Evolutionary conservation across 257 asterid genomes (phyloP).

Genomic region (Datura wrightii): DNA sequence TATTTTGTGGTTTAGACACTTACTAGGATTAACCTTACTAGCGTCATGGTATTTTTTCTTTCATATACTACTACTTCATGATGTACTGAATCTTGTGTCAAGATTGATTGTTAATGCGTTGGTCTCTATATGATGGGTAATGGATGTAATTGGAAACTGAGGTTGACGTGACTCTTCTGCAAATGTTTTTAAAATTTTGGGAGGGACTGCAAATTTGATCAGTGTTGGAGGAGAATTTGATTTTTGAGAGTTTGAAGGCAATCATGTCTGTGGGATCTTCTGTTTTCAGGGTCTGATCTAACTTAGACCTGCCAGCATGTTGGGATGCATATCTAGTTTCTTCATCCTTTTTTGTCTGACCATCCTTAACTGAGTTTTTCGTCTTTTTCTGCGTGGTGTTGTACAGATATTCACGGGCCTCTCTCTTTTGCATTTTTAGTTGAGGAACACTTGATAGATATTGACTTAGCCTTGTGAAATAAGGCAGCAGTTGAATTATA

Average conservation of each 20-base stretch:
- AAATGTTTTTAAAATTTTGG: background rate
- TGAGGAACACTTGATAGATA: background rate
- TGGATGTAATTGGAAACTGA: background rate
- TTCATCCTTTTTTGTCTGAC: background rate
- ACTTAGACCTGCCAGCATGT: constrained; percentile 8
- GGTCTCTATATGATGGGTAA: background rate
- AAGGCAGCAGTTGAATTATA: background rate
- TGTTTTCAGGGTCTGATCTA: background rate
- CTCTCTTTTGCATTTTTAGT: background rate
- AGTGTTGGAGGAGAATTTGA: background rate
- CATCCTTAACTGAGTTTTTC: background rate
- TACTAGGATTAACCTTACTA: background rate
- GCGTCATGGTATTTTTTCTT: background rate
- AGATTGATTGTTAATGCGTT: background rate
- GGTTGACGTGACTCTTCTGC: background rate
- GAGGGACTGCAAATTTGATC: background rate
- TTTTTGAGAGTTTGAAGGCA: background rate
- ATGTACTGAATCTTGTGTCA: background rate
- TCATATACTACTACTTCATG: background rate
- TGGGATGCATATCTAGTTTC: background rate
- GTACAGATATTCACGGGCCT: background rate
- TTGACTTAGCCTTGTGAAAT: background rate
- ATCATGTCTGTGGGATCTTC: background rate
- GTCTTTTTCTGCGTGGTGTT: background rate
- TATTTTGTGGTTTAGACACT: background rate